These are phyloP conservation scores for Austroboletus novae-zelandiae DNA, from an alignment of 1,284 basidiomycete species.

Conservation along the genomic window DNA sequence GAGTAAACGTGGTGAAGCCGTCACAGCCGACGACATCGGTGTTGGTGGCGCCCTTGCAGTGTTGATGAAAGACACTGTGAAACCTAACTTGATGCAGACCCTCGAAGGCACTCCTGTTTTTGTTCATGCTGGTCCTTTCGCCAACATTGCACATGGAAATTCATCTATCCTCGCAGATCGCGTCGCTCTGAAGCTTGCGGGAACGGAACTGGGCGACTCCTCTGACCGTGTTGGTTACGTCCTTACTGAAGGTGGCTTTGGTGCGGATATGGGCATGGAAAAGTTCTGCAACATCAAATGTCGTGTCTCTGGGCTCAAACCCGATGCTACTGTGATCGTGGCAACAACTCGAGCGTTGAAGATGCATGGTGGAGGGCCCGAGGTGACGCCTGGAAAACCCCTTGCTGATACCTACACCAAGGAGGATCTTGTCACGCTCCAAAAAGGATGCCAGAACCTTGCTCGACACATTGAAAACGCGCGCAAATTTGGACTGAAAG, in stretches of 20 bases:
- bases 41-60: slow-evolving; percentile 96
- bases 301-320: slow-evolving; percentile 87
- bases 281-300: slow-evolving; percentile 99
- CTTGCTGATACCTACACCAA: slow-evolving; percentile 92
- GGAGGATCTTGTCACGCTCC: slow-evolving; percentile 89
- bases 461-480: slow-evolving; percentile 94
- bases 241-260: slow-evolving; percentile 97
- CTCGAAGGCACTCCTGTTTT: slow-evolving; percentile 98
- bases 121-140: slow-evolving; percentile 98
- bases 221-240: slow-evolving; percentile 88
- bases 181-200: slow-evolving; percentile 95
- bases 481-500: slow-evolving; percentile 95
- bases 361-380: slow-evolving; percentile 99
- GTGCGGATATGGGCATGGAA: slow-evolving; percentile 99
- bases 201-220: slow-evolving; percentile 90
- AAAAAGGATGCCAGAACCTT: slow-evolving; percentile 92
- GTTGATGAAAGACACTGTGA: slow-evolving; percentile 98
- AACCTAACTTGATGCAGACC: slow-evolving; percentile 99
- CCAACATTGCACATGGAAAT: slow-evolving; percentile 99
- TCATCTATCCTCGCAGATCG: slow-evolving; percentile 97
- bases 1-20: slow-evolving; percentile 84
- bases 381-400: slow-evolving; percentile 95
- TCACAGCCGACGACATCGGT: slow-evolving; percentile 97
- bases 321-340: slow-evolving; percentile 94
- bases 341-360: slow-evolving; percentile 97